phyloP scores from a whole-genome alignment of 2,329 filamentous ascomycete genomes.

The Diaporthe citriasiana region DNA sequence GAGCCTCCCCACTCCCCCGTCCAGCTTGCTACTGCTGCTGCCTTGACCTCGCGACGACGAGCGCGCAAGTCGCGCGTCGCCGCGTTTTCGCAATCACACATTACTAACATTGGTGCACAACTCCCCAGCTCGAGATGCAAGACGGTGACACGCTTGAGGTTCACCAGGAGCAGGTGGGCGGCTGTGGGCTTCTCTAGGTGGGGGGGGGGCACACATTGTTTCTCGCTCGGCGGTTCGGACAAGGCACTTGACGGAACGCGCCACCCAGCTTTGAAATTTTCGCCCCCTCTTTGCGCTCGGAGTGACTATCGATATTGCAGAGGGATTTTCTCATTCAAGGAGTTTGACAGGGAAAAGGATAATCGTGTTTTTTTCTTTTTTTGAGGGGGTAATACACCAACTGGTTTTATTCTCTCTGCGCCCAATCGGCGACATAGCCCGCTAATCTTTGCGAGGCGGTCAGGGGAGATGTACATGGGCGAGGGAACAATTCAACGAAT shows the following conservation, averaged over 20 bases:
- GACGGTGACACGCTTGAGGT: conserved; percentile 98
- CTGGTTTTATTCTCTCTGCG: conserved; percentile 7
- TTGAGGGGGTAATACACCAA: conserved; percentile 7
- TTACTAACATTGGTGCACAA: not conserved
- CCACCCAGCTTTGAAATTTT: conserved; percentile 18
- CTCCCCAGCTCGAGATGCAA: conserved; percentile 87
- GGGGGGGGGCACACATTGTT: not conserved
- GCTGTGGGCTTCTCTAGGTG: conserved; percentile 55
- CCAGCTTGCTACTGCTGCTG: not conserved
- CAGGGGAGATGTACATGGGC: conserved; percentile 9
- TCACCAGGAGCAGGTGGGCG: conserved; percentile 97
- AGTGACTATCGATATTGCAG: conserved; percentile 32
- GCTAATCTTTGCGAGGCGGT: conserved; percentile 34
- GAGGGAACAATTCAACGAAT: conserved; percentile 14
- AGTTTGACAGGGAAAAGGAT: conserved; percentile 38
- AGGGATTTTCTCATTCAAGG: conserved; percentile 18
- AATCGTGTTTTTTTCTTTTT: conserved; percentile 33
- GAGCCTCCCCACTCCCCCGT: conserved; percentile 55
- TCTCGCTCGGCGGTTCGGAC: conserved; percentile 13
- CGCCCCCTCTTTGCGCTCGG: conserved; percentile 19
- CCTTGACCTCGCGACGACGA: not conserved
- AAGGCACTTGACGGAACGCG: conserved; percentile 18
- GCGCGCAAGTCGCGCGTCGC: not conserved
- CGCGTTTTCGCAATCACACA: not conserved
- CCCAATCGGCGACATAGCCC: conserved; percentile 22